Conservation (phyloP, 2,329 filamentous ascomycete species). For the Aspergillus sojae region DNA sequence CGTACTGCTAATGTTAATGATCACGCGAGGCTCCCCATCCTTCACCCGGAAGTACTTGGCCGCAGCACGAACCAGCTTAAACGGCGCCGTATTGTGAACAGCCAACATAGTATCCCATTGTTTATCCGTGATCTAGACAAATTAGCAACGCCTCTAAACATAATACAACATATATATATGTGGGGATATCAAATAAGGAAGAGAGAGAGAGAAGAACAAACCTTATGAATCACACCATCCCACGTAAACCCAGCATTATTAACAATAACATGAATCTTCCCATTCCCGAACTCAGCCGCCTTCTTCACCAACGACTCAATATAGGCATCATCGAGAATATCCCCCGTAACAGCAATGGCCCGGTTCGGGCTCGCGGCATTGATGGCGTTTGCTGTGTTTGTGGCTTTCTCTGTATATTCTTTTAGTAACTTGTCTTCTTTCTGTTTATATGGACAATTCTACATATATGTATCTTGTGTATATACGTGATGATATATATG, state of each 20-base stretch:
- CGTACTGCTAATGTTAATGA: conserved; percentile 84
- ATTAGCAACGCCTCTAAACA: neutral
- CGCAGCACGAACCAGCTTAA: conserved; percentile 77
- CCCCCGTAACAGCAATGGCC: conserved; percentile 74
- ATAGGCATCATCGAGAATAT: conserved; percentile 73
- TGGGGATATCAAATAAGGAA: neutral
- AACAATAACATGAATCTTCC: conserved; percentile 88
- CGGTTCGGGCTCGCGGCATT: conserved; percentile 63
- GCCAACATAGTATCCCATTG: conserved; percentile 89
- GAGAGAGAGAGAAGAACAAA: conserved; percentile 25
- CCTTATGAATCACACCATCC: conserved; percentile 90
- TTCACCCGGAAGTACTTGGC: conserved; percentile 86
- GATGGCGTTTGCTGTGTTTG: conserved; percentile 70
- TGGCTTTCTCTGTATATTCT: conserved; percentile 62
- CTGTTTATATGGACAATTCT: conserved; percentile 38
- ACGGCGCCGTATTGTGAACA: conserved; percentile 82
- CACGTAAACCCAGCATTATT: conserved; percentile 93
- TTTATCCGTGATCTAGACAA: conserved; percentile 72
- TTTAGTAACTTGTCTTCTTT: conserved; percentile 51
- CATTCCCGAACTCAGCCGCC: conserved; percentile 76
- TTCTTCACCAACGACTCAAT: conserved; percentile 71
- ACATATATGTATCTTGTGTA: neutral
- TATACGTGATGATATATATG: neutral
- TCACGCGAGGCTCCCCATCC: conserved; percentile 74
- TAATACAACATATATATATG: neutral